Base-by-base conservation (phyloP, 805 yeast genomes). In the Candida cerambycidarum region DNA sequence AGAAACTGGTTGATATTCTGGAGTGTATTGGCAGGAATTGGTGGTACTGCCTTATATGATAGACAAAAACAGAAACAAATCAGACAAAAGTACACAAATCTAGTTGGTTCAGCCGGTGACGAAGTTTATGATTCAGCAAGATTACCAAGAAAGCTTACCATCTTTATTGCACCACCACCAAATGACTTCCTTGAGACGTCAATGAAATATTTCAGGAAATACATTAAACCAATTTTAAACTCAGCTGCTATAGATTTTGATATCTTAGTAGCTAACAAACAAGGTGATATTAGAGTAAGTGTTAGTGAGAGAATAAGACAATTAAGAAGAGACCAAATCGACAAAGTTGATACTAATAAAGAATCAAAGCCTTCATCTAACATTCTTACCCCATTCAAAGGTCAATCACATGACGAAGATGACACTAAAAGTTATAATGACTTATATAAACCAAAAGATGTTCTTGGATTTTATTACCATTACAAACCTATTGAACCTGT, bases 161-260 rank as follows among this genome's bases (percentile, higher is more conserved):
- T 93, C 1, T 90, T 83, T 59, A 76, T 90, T 43, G 95, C 96
- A 0, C 99, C 99, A n/a, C 97, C 98, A 7, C 98, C 99, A 15
- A 86, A 87, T 55, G 97, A 92, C 59, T 87, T 80, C 53, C 65
- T 92, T 38, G 93, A 83, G 32, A 83, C 81, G 43, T 80, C 92
- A 9, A 57, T 85, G 62, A 78, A 75, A 47, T 76, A 86, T 41
- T 88, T 90, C 72, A 77, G 88, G 51, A 79, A 82, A 41, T 89
- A 78, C 57, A 75, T 89, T 50, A 92, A 92, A 65, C 99, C 99
- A 0, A 73, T 90, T 2, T 67, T 92, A 51, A 86, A 84, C 51
- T 75, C 95, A 3, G 84, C 88, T 6, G 95, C 95, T 3, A 65
- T 90, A 17, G 97, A 92, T 62, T 89, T 76, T 56, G 93, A 88